A percentile compares a stretch with the other conserved stretches of the same genome.
These are phyloP conservation scores for Mortierella sp. DNA, from an alignment of 371 early-diverging fungal species.

Conservation along the genomic window DNA sequence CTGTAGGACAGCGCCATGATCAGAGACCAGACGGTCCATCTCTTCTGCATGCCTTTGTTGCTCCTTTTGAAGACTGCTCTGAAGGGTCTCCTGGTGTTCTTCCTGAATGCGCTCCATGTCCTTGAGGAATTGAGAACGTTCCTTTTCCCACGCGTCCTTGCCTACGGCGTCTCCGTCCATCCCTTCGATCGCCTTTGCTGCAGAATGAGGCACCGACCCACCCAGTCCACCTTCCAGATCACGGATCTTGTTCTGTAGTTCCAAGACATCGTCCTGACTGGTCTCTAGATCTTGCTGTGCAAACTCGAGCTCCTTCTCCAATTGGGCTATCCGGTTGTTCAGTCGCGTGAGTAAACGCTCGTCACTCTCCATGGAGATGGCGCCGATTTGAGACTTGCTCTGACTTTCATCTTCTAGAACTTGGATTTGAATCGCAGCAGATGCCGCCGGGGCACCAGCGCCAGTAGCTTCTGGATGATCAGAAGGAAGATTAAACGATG, in stretches of 20 bases:
- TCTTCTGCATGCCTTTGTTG: conserved; percentile 6
- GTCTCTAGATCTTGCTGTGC: conserved; percentile 48
- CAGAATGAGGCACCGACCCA: conserved; percentile 3
- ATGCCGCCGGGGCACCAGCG: conserved; percentile 10
- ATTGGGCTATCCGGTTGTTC: conserved; percentile 41
- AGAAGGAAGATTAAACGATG: conserved; percentile 23
- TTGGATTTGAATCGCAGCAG: conserved; percentile 45
- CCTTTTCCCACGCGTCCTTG: conserved; percentile 25
- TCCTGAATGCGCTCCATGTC: conserved; percentile 26
- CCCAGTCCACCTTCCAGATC: conserved; percentile 40
- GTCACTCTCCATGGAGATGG: conserved; percentile 41
- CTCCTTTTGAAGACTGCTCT: conserved; percentile 8
- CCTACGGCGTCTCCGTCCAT: conserved; percentile 11
- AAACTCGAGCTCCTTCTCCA: conserved; percentile 50
- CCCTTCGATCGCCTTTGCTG: not conserved
- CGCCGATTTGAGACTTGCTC: conserved; percentile 46
- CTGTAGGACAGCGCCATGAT: conserved; percentile 20
- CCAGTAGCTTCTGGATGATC: not conserved
- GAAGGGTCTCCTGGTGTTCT: conserved; percentile 23
- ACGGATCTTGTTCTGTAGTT: conserved; percentile 37
- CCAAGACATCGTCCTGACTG: conserved; percentile 30
- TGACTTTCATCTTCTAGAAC: conserved; percentile 47
- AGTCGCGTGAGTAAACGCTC: conserved; percentile 42
- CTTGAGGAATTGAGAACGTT: conserved; percentile 22
- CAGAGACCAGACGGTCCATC: conserved; percentile 16